Evolutionary conservation across 371 early-diverging fungal genomes (phyloP).

Genomic region (Saksenaea vasiformis): DNA sequence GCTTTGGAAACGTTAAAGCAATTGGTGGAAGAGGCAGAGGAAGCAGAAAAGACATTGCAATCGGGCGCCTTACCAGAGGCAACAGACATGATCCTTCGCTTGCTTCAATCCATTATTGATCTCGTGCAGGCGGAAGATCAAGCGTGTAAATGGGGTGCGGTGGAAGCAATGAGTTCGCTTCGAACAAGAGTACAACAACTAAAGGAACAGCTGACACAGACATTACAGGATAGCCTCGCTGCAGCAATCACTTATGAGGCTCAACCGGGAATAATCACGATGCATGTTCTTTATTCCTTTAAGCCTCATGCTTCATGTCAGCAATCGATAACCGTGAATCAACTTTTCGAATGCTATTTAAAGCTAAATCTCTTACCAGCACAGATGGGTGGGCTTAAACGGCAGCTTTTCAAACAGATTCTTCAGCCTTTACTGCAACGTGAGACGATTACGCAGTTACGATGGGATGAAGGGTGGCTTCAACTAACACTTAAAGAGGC

Average conservation of each 20-base stretch:
- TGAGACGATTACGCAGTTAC: not conserved
- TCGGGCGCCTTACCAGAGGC: not conserved
- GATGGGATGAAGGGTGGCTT: not conserved
- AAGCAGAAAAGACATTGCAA: not conserved
- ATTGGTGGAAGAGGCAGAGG: not conserved
- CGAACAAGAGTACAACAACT: not conserved
- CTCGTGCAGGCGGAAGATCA: not conserved
- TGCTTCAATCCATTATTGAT: not conserved
- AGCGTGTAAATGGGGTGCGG: not conserved
- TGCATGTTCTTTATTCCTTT: not conserved
- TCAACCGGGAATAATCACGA: not conserved
- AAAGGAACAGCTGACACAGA: not conserved
- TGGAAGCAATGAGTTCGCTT: not conserved
- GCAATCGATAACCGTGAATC: not conserved
- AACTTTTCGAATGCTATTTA: conserved; percentile 9
- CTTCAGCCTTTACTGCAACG: not conserved
- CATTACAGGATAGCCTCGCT: not conserved
- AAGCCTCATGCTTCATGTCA: not conserved
- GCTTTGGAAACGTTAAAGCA: not conserved
- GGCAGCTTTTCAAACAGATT: not conserved
- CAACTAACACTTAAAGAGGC: not conserved
- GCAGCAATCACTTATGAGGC: not conserved
- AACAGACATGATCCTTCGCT: not conserved
- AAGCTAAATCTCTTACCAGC: conserved; percentile 8
- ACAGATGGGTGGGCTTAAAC: conserved; percentile 6